Evolutionary conservation across 192 early-diverging fungal genomes (phyloP).

Genomic region (Phycomyces nitens): DNA sequence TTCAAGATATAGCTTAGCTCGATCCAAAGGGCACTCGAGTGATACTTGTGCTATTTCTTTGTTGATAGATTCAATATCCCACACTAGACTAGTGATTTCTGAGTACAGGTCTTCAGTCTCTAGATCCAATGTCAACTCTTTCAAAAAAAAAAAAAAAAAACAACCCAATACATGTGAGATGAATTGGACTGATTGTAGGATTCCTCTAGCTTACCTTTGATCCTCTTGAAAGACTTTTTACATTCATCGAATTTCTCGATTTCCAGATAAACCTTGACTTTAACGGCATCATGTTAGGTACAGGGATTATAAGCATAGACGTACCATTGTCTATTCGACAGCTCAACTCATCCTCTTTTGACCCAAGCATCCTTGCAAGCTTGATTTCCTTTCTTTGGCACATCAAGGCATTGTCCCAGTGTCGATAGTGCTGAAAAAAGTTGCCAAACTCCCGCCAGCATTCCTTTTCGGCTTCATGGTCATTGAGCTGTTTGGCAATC

Average conservation of each 20-base stretch:
- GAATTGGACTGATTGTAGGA: neutral
- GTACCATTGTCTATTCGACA: slow-evolving; percentile 5
- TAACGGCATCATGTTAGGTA: no score
- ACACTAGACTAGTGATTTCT: neutral
- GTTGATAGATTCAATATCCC: neutral
- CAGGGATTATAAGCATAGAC: neutral
- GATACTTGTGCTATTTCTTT: neutral
- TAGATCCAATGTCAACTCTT: neutral
- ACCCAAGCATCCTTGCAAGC: neutral
- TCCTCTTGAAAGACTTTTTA: neutral
- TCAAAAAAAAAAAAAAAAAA: neutral
- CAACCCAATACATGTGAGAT: neutral
- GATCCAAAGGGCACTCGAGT: neutral
- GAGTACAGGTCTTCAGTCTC: neutral
- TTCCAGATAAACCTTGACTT: slow-evolving; percentile 3
- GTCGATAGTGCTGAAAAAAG: neutral
- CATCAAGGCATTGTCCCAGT: neutral
- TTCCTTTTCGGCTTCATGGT: neutral
- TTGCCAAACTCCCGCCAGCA: neutral
- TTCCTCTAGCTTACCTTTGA: neutral
- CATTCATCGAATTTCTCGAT: neutral
- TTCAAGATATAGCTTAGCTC: slow-evolving; percentile 1
- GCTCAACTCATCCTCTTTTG: neutral
- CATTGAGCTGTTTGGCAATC: neutral
- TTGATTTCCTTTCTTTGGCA: neutral